phyloP scores from a whole-genome alignment of 106 monocot species.

The Amphibolis antarctica region DNA sequence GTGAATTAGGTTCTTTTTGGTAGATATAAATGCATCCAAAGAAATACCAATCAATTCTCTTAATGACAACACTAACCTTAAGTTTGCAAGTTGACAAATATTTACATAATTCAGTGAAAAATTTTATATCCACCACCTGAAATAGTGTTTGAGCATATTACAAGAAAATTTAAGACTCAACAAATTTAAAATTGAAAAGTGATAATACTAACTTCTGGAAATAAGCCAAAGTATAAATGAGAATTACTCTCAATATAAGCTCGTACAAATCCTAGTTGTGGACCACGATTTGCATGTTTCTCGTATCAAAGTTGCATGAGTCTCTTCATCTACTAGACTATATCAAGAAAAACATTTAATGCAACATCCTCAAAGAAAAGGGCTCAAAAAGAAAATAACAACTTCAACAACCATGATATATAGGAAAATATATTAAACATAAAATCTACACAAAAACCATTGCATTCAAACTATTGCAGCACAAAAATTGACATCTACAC shows the following conservation, averaged over 20 bases:
- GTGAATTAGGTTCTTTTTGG: too few species aligned
- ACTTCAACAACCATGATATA: too few species aligned
- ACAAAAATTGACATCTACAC: too few species aligned
- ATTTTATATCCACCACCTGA: conserved; percentile 95
- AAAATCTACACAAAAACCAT: too few species aligned
- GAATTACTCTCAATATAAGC: conserved; percentile 77
- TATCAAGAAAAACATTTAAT: conserved; percentile 15
- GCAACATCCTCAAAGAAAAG: background rate
- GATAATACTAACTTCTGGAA: background rate
- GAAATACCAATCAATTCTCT: too few species aligned
- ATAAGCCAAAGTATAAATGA: background rate
- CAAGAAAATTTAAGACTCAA: too few species aligned
- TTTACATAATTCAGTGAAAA: conserved; percentile 69
- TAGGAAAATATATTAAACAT: too few species aligned
- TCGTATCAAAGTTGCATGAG: conserved; percentile 27
- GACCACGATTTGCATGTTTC: conserved; percentile 39
- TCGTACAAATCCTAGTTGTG: conserved; percentile 81
- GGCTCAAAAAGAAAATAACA: background rate
- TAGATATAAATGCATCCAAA: too few species aligned
- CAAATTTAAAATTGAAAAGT: background rate
- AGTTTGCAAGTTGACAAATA: too few species aligned
- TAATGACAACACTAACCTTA: too few species aligned
- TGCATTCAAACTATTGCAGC: too few species aligned
- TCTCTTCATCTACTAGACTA: conserved; percentile 71
- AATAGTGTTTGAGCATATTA: too few species aligned